Conservation (phyloP, 306 rosid genomes). For the Prunus fruticosa region DNA sequence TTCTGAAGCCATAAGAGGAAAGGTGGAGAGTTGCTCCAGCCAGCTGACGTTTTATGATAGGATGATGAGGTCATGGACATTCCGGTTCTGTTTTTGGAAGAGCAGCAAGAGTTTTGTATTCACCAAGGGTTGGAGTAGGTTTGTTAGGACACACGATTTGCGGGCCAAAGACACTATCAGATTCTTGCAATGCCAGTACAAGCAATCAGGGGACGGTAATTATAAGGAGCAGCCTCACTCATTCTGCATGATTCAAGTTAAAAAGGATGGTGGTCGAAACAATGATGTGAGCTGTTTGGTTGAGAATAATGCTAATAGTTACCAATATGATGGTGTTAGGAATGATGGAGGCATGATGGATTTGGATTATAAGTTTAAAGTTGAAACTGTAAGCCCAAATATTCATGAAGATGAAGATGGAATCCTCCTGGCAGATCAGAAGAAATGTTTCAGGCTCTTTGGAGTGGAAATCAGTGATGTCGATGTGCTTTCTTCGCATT, state of each 20-base stretch:
- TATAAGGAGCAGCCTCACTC: not conserved
- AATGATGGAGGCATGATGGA: too few relatives aligned
- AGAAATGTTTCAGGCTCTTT: not conserved
- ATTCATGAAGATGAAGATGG: not conserved
- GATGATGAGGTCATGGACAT: slow-evolving; percentile 52
- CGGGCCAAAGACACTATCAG: slow-evolving; percentile 48
- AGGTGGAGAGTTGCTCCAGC: not conserved
- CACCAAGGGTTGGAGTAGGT: slow-evolving; percentile 67
- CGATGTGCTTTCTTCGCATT: not conserved
- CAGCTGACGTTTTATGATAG: slow-evolving; percentile 50
- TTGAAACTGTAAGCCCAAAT: not conserved
- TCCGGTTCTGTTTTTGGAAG: slow-evolving; percentile 69
- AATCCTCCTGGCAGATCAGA: not conserved
- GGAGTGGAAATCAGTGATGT: not conserved
- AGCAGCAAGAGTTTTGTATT: slow-evolving; percentile 75
- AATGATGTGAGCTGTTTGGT: not conserved
- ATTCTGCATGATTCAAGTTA: slow-evolving; percentile 37
- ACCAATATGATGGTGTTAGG: not conserved
- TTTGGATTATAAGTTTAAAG: not conserved
- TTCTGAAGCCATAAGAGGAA: slow-evolving; percentile 8
- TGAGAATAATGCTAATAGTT: not conserved
- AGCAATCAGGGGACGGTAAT: not conserved
- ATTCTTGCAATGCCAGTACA: slow-evolving; percentile 42
- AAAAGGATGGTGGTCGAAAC: slow-evolving; percentile 1
- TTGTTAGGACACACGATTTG: slow-evolving; percentile 50